Base-by-base conservation (phyloP, 2,329 filamentous ascomycete species). In the Ophiostoma populinum region DNA sequence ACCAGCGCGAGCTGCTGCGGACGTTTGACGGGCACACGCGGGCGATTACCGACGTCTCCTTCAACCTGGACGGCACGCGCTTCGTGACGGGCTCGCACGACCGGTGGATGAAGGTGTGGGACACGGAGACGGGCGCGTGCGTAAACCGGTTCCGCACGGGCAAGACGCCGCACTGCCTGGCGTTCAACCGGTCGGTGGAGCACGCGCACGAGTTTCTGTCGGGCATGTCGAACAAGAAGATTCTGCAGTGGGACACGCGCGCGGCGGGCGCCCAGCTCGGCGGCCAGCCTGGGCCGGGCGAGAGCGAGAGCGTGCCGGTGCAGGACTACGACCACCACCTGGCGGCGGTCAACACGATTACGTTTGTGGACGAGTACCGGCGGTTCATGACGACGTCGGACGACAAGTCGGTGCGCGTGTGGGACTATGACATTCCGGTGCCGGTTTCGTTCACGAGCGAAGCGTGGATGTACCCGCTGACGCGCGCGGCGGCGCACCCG, bases 241-340 rank as follows among this genome's bases (percentile, higher is more conserved):
- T 98, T 46, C 69, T 98, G 27, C 90, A 98, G 52, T 98, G 92
- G 56, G 90, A 98, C 55, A 86, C 76, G 2, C 72, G 92, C 19
- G 75, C 76, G 6, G 12, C 34, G 2, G 24, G 32, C 35, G 18
- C 13, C 19, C 18, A 6, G 5, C 20, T 16, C 20, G 32, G 18
- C 22, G n/a, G n/a, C n/a, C n/a, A n/a, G n/a, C n/a, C n/a, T 13
- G 19, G 29, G 19, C 19, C 21, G 30, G 38, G 33, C 18, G 16
- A 1, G 3, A 58, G 64, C 41, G n/a, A n/a, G n/a, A 73, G 72
- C 45, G 75, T 92, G 48, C 67, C 90, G 39, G 80, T 93, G 10
- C 92, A 98, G 52, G 90, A 95, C 61, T 98, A 98, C 58, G 87
- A 98, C 51, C 90, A 98, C 55, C 90, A 98, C 54, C 62, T 98